phyloP scores from a whole-genome alignment of 139 green algal species.

The Spirogloea muscicola region DNA sequence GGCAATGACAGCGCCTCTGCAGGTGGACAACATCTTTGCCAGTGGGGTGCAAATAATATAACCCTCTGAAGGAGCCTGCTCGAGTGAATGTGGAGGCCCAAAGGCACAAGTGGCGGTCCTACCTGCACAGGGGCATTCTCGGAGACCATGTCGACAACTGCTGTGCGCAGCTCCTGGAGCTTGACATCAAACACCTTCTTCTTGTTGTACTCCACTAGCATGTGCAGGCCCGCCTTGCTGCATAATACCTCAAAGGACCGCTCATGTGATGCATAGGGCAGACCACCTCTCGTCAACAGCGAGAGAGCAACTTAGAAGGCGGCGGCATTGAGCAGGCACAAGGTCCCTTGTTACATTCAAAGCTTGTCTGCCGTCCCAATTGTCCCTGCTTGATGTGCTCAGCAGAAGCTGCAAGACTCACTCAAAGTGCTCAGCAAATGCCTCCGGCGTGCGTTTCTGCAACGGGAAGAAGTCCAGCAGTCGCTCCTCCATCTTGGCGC shows the following conservation, averaged over 20 bases:
- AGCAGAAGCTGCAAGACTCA: background rate
- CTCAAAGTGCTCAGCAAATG: constrained; percentile 78
- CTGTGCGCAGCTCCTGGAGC: constrained; percentile 65
- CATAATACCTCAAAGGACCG: background rate
- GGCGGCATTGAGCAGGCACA: background rate
- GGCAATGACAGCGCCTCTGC: too few relatives aligned
- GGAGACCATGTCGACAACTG: constrained; percentile 64
- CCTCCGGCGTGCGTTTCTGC: constrained; percentile 66
- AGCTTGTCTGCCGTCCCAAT: background rate
- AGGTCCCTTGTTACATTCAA: background rate
- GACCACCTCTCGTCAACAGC: background rate
- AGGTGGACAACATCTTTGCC: too few relatives aligned
- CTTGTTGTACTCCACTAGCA: constrained; percentile 81
- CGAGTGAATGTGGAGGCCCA: too few relatives aligned
- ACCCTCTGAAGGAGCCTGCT: too few relatives aligned
- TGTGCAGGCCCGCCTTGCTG: constrained; percentile 23
- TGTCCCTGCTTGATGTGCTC: background rate
- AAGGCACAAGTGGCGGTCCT: too few relatives aligned
- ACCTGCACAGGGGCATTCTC: too few relatives aligned
- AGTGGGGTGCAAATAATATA: too few relatives aligned
- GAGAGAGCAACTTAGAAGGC: background rate
- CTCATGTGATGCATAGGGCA: background rate
- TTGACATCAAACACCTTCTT: constrained; percentile 74
- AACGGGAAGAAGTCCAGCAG: constrained; percentile 89
- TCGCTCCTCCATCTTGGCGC: constrained; percentile 72